These are phyloP conservation scores for Multifurca ochricompacta DNA, from an alignment of 768 basidiomycete species.

Conservation along the genomic window DNA sequence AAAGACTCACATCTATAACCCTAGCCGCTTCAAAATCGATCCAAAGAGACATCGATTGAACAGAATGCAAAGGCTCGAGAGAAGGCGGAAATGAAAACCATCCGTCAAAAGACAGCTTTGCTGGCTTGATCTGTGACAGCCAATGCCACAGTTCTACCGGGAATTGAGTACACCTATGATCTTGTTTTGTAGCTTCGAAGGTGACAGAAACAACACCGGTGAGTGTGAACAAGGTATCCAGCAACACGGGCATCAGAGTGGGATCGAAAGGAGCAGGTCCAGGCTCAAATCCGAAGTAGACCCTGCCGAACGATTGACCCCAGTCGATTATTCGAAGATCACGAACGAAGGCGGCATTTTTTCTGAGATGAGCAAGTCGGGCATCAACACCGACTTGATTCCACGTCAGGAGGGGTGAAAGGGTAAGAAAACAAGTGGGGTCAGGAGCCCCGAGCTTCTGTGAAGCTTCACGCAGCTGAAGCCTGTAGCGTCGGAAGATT, in stretches of 20 bases:
- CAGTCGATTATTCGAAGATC: conserved; percentile 1
- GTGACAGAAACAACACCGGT: neutral
- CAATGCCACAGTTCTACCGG: neutral
- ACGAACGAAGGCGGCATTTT: neutral
- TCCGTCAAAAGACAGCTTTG: neutral
- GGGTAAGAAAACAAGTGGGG: neutral
- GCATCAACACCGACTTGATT: neutral
- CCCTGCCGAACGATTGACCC: neutral
- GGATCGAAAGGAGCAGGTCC: neutral
- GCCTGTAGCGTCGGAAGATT: neutral
- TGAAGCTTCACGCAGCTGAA: neutral
- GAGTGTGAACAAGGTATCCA: neutral
- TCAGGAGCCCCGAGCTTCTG: neutral
- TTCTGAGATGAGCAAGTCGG: neutral
- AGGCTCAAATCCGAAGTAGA: neutral
- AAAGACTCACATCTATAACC: neutral
- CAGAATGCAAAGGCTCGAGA: neutral
- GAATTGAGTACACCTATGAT: neutral
- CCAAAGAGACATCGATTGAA: neutral
- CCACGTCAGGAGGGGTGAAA: neutral
- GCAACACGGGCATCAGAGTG: neutral
- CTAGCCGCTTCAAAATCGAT: neutral
- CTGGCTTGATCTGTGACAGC: neutral
- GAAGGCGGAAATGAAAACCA: neutral
- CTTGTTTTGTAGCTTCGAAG: neutral